These are phyloP conservation scores for Coemansia sp. DNA, from an alignment of 192 early-diverging fungal species.

Conservation along the genomic window DNA sequence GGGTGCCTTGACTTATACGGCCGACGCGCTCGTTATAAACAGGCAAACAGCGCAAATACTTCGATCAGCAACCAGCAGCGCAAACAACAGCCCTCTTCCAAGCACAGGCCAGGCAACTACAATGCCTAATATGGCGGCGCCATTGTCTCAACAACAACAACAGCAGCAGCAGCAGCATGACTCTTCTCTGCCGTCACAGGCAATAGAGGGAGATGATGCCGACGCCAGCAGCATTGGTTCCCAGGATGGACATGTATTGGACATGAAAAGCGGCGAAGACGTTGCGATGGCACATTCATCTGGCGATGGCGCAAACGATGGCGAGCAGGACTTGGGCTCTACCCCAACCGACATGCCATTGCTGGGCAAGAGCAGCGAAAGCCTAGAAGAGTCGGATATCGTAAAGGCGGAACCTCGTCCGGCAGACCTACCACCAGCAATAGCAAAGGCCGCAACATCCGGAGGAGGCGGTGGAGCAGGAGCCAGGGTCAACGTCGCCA, in stretches of 20 bases:
- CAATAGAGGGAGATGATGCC: background rate
- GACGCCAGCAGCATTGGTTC: background rate
- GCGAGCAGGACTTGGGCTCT: background rate
- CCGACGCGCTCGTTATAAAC: slow-evolving; percentile 33
- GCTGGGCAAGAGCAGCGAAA: background rate
- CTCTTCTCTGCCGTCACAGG: background rate
- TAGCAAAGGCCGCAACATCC: background rate
- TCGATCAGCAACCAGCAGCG: background rate
- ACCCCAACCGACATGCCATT: background rate
- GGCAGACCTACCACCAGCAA: background rate
- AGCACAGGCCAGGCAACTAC: background rate
- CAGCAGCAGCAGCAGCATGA: slow-evolving; percentile 1
- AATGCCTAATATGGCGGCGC: slow-evolving; percentile 6
- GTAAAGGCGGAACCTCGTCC: background rate
- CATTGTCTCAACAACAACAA: background rate
- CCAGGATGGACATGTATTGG: background rate
- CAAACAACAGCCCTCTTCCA: background rate
- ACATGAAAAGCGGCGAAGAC: background rate
- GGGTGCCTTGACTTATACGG: slow-evolving; percentile 33
- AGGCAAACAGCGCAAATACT: slow-evolving; percentile 20
- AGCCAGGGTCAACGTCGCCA: slow-evolving; percentile 38
- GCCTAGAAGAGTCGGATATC: background rate
- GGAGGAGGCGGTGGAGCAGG: too few relatives aligned
- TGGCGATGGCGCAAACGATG: background rate
- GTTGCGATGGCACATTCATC: background rate